A percentile compares a stretch with the other conserved stretches of the same genome.
These are phyloP conservation scores for Termitomyces sp. DNA, from an alignment of 768 basidiomycete species.

Conservation along the genomic window DNA sequence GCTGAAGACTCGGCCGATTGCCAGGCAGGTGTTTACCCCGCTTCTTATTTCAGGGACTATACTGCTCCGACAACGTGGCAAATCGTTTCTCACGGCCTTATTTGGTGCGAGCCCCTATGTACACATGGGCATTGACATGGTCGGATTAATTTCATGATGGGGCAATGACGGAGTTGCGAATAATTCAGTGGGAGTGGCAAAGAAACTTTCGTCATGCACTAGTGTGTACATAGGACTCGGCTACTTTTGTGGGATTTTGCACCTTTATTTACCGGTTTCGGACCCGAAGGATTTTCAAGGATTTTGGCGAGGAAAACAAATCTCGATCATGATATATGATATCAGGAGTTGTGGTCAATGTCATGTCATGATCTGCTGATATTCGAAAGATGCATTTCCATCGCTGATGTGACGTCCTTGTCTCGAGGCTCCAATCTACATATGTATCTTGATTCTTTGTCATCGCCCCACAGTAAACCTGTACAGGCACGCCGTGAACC, in stretches of 20 bases:
- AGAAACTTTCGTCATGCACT: background rate
- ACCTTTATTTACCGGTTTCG: background rate
- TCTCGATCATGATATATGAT: background rate
- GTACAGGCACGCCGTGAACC: too few relatives aligned
- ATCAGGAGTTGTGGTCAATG: too few relatives aligned
- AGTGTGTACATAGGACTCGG: background rate
- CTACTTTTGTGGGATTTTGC: background rate
- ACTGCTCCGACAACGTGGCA: background rate
- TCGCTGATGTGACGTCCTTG: too few relatives aligned
- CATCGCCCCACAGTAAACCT: background rate
- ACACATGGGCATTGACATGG: background rate
- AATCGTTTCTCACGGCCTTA: constrained; percentile 1
- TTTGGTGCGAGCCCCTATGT: background rate
- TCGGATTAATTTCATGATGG: background rate
- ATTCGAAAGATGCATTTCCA: too few relatives aligned
- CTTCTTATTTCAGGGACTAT: too few relatives aligned
- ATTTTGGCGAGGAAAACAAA: background rate
- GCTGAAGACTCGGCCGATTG: background rate
- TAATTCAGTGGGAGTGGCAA: background rate
- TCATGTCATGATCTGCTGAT: too few relatives aligned
- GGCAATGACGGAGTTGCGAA: background rate
- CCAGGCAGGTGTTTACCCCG: too few relatives aligned
- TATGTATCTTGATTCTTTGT: background rate
- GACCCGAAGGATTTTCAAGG: background rate
- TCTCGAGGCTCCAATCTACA: background rate